Conservation (phyloP, 108 stramenopile species). For the Nannochloropsis salina region DNA sequence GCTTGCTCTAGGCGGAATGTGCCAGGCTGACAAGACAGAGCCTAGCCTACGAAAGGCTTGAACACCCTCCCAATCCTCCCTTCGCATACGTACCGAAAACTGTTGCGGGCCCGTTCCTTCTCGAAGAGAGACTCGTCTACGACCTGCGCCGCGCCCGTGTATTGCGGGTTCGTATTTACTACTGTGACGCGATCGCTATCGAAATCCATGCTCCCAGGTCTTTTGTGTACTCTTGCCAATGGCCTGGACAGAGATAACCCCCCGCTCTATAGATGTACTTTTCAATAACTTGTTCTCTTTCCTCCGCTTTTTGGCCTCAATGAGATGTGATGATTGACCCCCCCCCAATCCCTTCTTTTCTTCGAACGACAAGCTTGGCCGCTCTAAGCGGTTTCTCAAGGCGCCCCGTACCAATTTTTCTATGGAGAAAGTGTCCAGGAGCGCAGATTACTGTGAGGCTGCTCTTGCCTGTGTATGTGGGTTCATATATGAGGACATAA, state of each 20-base stretch:
- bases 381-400: no score
- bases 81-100: not conserved
- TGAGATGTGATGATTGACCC: not conserved
- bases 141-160: not conserved
- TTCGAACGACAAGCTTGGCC: not conserved
- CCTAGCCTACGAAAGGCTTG: not conserved
- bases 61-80: not conserved
- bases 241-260: not conserved
- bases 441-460: no score
- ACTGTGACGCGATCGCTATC: slow-evolving; percentile 16
- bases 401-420: no score
- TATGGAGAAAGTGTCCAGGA: no score
- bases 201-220: not conserved
- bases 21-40: not conserved
- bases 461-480: no score
- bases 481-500: no score
- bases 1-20: not conserved
- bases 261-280: not conserved
- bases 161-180: not conserved
- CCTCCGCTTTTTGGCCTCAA: not conserved
- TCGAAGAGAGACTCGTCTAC: not conserved
- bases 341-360: slow-evolving; percentile 8
- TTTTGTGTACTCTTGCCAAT: not conserved
- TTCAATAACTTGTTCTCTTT: not conserved
- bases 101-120: slow-evolving; percentile 13